These are phyloP conservation scores for Linum tenue DNA, from an alignment of 345 rosid genomes.

Conservation along the genomic window DNA sequence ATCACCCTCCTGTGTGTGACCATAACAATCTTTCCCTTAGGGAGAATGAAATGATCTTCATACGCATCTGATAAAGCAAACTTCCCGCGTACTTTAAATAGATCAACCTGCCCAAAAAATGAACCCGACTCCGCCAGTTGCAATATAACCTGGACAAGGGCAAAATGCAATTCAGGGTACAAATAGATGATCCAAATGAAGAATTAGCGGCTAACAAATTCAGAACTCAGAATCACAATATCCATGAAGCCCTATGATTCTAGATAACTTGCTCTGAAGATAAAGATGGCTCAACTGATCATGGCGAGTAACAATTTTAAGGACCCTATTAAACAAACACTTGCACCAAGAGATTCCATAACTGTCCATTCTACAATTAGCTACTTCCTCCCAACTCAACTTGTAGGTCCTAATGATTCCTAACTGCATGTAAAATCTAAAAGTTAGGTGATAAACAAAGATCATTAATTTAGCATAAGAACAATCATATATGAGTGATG, in stretches of 20 bases:
- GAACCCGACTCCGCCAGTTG: conserved; percentile 95
- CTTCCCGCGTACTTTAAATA: conserved; percentile 95
- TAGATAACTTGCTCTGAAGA: not conserved
- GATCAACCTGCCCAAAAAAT: conserved; percentile 88
- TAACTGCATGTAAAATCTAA: too few relatives aligned
- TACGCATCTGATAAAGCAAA: conserved; percentile 95
- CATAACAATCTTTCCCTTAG: conserved; percentile 60
- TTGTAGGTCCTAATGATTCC: too few relatives aligned
- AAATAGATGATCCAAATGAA: not conserved
- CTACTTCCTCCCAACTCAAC: not conserved
- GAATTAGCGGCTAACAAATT: not conserved
- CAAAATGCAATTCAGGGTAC: conserved; percentile 13
- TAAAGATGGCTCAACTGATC: not conserved
- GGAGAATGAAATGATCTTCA: conserved; percentile 86
- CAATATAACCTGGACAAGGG: conserved; percentile 60
- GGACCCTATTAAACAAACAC: too few relatives aligned
- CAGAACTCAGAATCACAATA: not conserved
- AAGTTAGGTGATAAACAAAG: too few relatives aligned
- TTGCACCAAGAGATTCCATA: too few relatives aligned
- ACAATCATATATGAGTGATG: too few relatives aligned
- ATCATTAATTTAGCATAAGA: too few relatives aligned
- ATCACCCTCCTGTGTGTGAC: conserved; percentile 81
- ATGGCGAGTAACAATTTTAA: not conserved
- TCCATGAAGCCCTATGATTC: not conserved
- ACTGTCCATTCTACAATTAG: not conserved